Evolutionary conservation across 352 stramenopile species (phyloP), one percentile per base, ranked within the genome.

Genomic region (Phytopythium ostracodes): DNA sequence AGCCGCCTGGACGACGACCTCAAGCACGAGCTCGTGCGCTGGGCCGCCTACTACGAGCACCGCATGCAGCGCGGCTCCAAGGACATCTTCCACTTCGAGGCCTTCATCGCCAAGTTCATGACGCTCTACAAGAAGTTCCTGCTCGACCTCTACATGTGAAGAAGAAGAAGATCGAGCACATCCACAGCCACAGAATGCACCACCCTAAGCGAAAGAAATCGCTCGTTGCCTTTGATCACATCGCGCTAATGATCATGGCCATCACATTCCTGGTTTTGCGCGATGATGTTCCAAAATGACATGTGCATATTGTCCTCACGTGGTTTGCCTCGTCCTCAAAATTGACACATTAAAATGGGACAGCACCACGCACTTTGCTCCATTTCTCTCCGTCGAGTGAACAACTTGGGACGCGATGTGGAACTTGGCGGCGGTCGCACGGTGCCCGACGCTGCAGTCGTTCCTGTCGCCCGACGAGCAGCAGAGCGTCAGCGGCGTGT

Each of bases 61-160:
- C 89, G 96, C 49, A 93, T 99, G 78, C 83, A 96, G 63, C 76
- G 80, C 79, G 84, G 97, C 43, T 94, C 87, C 68, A 99, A 99
- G 79, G 96, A 99, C 61, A 99, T 99, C 65, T 99, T 99, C 82
- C 97, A 99, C 82, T 88, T 99, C 53, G 97, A 99, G 76, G 97
- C 97, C 14, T 99, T 99, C 77, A 81, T 99, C 61, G 97, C 97
- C 59, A 99, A 99, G 77, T 99, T 98, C 75, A 99, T 99, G 97
- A 91, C 88, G 54, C 84, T 99, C 66, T 99, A 99, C 87, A 99
- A 99, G 77, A 96, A 96, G 66, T 99, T 98, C 81, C 73, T 99
- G 4, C 91, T 98, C 38, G 93, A 98, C 60, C 70, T 98, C 27
- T 94, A 92, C 81, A 91, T 90, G 81, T 91, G 77, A 59, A 53